Conservation (phyloP, 2,329 filamentous ascomycete species). For the Metarhizium humberi region DNA sequence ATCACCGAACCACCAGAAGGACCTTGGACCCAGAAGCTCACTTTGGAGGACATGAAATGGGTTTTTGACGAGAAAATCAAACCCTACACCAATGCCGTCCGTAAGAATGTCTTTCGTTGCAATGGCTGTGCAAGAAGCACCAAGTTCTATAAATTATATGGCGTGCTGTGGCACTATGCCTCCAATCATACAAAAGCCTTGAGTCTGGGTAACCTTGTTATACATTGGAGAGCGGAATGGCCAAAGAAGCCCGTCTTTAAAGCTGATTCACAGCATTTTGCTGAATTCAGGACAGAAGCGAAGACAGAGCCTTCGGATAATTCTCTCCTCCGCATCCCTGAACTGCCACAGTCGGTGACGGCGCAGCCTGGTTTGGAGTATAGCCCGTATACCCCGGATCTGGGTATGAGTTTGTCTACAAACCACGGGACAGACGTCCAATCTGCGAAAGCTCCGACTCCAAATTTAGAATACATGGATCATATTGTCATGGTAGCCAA, state of each 20-base stretch:
- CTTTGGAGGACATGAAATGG: slow-evolving; percentile 81
- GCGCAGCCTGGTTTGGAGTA: background rate
- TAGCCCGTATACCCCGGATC: background rate
- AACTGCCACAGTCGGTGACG: background rate
- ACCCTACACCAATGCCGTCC: slow-evolving; percentile 53
- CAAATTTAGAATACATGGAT: background rate
- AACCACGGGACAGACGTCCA: background rate
- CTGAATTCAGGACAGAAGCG: background rate
- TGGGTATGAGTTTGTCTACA: background rate
- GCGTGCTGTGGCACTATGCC: slow-evolving; percentile 73
- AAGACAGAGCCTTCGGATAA: background rate
- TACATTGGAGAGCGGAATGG: slow-evolving; percentile 77
- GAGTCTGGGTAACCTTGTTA: slow-evolving; percentile 61
- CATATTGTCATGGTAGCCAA: background rate
- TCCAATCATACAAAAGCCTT: slow-evolving; percentile 69
- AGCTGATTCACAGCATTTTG: slow-evolving; percentile 37
- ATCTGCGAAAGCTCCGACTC: background rate
- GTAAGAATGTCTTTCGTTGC: slow-evolving; percentile 70
- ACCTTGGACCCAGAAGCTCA: slow-evolving; percentile 52
- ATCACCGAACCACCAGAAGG: slow-evolving; percentile 43
- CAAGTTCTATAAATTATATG: slow-evolving; percentile 68
- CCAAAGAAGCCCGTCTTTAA: slow-evolving; percentile 66
- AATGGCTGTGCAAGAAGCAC: slow-evolving; percentile 54
- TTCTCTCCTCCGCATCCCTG: background rate
- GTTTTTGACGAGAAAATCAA: slow-evolving; percentile 71